phyloP scores from a whole-genome alignment of 1,284 basidiomycete genomes.

The Jaminaea rosea region DNA sequence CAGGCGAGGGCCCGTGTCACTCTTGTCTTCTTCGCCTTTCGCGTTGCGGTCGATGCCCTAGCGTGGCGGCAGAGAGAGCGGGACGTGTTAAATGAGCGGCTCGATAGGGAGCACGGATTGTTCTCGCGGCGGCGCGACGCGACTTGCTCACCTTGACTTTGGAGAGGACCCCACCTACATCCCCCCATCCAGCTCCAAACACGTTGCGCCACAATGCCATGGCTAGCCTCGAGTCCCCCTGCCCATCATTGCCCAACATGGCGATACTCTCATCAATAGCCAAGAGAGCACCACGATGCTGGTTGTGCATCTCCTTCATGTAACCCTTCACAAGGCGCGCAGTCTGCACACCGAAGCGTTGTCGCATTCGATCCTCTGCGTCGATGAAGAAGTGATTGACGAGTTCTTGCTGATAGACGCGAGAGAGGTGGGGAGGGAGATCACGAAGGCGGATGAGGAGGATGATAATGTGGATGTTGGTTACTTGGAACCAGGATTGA shows the following conservation, averaged over 20 bases:
- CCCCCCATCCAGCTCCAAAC: constrained; percentile 54
- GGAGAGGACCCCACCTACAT: constrained; percentile 48
- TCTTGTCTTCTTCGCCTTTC: no score
- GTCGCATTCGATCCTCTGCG: constrained; percentile 78
- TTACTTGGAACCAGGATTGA: constrained; percentile 94
- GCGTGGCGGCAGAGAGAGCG: no score
- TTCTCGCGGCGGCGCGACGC: no score
- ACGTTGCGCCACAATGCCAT: constrained; percentile 85
- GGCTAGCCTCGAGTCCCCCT: constrained; percentile 54
- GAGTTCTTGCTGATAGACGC: constrained; percentile 65
- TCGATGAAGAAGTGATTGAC: constrained; percentile 95
- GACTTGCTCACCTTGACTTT: no score
- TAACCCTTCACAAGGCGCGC: constrained; percentile 72
- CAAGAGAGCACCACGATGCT: constrained; percentile 77
- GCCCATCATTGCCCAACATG: constrained; percentile 55
- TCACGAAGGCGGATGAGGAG: constrained; percentile 78
- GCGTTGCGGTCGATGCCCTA: no score
- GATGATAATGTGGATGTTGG: constrained; percentile 86
- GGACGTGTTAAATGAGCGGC: no score
- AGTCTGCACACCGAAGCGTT: constrained; percentile 63
- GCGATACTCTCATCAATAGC: constrained; percentile 73
- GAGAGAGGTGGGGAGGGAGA: constrained; percentile 62
- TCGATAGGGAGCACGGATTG: no score
- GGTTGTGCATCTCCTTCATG: constrained; percentile 80
- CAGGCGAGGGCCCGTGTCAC: background rate